Base-by-base conservation (phyloP, 2,329 filamentous ascomycete genomes). In the Gnomoniopsis sp. region DNA sequence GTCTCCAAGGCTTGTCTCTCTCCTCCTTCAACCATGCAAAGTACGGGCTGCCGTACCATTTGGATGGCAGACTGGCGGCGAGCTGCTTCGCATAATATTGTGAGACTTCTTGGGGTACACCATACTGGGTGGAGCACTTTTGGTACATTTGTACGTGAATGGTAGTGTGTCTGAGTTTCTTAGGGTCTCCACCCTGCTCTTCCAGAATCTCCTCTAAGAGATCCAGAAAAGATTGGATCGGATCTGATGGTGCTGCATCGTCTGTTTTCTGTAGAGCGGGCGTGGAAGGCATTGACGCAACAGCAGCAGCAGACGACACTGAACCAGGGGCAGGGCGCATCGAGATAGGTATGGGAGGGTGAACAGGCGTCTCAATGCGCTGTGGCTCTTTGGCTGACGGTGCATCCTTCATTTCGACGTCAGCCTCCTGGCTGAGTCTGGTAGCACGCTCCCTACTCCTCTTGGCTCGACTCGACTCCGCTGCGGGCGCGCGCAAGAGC, bases 41-140 rank as follows among this genome's bases (percentile, higher is more conserved):
- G 26, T 75, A 67, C 0, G 68, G 68, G 10, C 69, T 70, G 0
- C 58, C 56, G 3, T 66, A 62, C 65, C 74, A 79, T 21, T 69
- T 63, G 4, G 66, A 64, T 41, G 72, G 70, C 1, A 80, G 66
- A 3, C 61, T 62, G 2, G 66, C 55, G 1, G 78, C 62, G 6
- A 84, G 69, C 6, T 73, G 72, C 4, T 63, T 64, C 1, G 78
- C 72, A 55, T 79, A 77, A 60, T 79, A 82, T 14, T 75, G 70
- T 2, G 79, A 65, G 3, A 82, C 65, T 41, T 81, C 76, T 41
- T 68, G 57, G 2, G 72, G 68, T 0, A 62, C 66, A 3, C 55
- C 50, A 49, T 78, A 77, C 2, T 72, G 72, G 11, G 82, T 72
- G 49, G 68, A 77, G 65, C 79, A 77, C n/a, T 69, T 69, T 58